phyloP scores from a whole-genome alignment of 2,329 filamentous ascomycete genomes.

The Sphaceloma murrayae region DNA sequence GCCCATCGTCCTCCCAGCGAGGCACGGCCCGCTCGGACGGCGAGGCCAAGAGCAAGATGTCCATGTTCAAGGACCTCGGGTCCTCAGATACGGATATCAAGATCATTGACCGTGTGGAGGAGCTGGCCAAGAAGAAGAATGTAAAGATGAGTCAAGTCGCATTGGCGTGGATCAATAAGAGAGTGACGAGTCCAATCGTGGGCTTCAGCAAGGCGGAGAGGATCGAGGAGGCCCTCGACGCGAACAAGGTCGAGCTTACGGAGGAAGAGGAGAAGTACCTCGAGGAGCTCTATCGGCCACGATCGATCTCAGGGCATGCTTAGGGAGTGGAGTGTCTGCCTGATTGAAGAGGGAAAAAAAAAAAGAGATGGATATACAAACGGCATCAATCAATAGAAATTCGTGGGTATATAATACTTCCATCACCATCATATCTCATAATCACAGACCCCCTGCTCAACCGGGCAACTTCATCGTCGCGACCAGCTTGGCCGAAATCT shows the following conservation, averaged over 20 bases:
- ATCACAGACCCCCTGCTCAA: background rate
- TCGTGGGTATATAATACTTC: background rate
- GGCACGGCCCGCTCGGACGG: conserved; percentile 32
- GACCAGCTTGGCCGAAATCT: background rate
- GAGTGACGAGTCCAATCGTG: conserved; percentile 40
- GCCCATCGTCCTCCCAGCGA: conserved; percentile 30
- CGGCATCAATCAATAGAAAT: conserved; percentile 1
- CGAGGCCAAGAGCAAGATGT: conserved; percentile 27
- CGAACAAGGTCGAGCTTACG: conserved; percentile 36
- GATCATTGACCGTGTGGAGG: conserved; percentile 48
- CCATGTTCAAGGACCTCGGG: conserved; percentile 17
- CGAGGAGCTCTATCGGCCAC: conserved; percentile 40
- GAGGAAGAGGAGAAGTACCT: conserved; percentile 43
- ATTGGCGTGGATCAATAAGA: conserved; percentile 45
- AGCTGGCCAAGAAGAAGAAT: conserved; percentile 48
- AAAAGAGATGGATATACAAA: background rate
- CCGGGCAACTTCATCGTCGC: conserved; percentile 13
- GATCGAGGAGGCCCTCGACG: conserved; percentile 42
- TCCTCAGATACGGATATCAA: conserved; percentile 39
- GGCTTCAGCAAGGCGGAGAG: conserved; percentile 41
- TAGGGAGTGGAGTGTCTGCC: background rate
- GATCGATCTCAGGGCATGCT: conserved; percentile 23
- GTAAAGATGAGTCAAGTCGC: conserved; percentile 56
- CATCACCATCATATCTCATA: background rate
- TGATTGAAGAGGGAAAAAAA: background rate